Percentiles rank a stretch among this genome's conserved stretches.
Evolutionary conservation across 2,329 filamentous ascomycete genomes (phyloP).

Genomic region (Acrocalymma vagum): DNA sequence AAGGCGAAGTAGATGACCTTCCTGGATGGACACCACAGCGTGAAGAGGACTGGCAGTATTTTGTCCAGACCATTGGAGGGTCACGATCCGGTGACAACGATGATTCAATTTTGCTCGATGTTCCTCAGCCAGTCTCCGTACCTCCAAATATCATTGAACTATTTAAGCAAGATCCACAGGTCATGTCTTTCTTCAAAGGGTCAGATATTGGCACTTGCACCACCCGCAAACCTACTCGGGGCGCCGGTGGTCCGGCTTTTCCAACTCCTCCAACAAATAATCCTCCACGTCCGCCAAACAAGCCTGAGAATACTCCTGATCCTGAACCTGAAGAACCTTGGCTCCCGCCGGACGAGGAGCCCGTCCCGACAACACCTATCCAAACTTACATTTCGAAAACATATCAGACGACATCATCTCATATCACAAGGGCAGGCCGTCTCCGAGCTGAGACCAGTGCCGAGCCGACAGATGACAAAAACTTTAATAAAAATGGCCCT

Average conservation of each 20-base stretch:
- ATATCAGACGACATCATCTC: constrained; percentile 31
- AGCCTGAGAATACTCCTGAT: constrained; percentile 2
- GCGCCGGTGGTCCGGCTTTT: no score
- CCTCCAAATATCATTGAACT: constrained; percentile 31
- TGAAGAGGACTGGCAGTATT: constrained; percentile 32
- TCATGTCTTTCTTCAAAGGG: constrained; percentile 29
- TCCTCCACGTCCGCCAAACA: constrained; percentile 7
- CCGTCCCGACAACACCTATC: constrained; percentile 1
- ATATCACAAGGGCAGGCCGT: constrained; percentile 36
- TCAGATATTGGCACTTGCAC: constrained; percentile 42
- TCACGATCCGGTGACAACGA: no score
- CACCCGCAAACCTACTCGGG: no score
- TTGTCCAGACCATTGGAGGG: constrained; percentile 30
- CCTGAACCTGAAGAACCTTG: no score
- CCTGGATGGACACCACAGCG: constrained; percentile 25
- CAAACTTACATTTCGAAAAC: constrained; percentile 35
- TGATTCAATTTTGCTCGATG: no score
- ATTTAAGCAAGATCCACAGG: constrained; percentile 27
- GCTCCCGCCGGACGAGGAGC: no score
- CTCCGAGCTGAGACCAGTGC: constrained; percentile 22
- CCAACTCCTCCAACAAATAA: no score
- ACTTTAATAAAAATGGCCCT: constrained; percentile 3
- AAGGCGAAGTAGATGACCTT: constrained; percentile 14
- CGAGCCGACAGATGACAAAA: constrained; percentile 6
- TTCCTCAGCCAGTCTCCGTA: constrained; percentile 15